Conservation (phyloP, 2,329 filamentous ascomycete genomes). For the Exophiala mesophila region DNA sequence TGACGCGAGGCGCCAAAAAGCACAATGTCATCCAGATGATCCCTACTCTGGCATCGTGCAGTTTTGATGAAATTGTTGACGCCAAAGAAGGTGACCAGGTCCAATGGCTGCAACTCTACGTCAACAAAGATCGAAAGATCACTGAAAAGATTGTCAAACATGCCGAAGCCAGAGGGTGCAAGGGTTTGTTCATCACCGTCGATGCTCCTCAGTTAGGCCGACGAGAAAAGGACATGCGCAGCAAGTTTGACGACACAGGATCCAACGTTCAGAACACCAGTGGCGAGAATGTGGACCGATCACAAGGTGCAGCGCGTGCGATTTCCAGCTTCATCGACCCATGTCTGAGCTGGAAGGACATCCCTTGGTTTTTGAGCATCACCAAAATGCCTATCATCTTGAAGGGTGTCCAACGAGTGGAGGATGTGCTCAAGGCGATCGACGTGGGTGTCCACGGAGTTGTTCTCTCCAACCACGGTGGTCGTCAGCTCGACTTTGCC, state of each 20-base stretch:
- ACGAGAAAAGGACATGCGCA: slow-evolving; percentile 95
- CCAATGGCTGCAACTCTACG: slow-evolving; percentile 95
- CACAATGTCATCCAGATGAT: slow-evolving; percentile 98
- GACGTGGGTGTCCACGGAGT: slow-evolving; percentile 80
- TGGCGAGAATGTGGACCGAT: slow-evolving; percentile 71
- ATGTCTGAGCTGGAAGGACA: slow-evolving; percentile 85
- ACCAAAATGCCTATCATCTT: slow-evolving; percentile 93
- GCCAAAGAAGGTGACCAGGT: slow-evolving; percentile 73
- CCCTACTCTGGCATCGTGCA: slow-evolving; percentile 91
- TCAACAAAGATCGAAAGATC: slow-evolving; percentile 91
- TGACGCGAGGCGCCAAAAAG: slow-evolving; percentile 76
- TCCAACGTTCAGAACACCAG: slow-evolving; percentile 68
- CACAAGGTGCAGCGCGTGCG: slow-evolving; percentile 86
- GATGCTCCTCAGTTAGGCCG: slow-evolving; percentile 93
- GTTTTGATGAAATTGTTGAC: slow-evolving; percentile 95
- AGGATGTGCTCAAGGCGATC: slow-evolving; percentile 85
- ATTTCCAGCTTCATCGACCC: slow-evolving; percentile 98
- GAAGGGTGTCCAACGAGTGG: slow-evolving; percentile 93
- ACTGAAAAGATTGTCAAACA: slow-evolving; percentile 87
- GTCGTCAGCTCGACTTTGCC: slow-evolving; percentile 87
- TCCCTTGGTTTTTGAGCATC: slow-evolving; percentile 85
- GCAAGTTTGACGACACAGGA: slow-evolving; percentile 80
- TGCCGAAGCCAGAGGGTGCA: slow-evolving; percentile 86
- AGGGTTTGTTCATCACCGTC: slow-evolving; percentile 95
- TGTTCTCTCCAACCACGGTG: slow-evolving; percentile 93